Evolutionary conservation across 768 basidiomycete genomes (phyloP), one percentile per base, ranked within the genome.

Genomic region (Trametes cingulata): DNA sequence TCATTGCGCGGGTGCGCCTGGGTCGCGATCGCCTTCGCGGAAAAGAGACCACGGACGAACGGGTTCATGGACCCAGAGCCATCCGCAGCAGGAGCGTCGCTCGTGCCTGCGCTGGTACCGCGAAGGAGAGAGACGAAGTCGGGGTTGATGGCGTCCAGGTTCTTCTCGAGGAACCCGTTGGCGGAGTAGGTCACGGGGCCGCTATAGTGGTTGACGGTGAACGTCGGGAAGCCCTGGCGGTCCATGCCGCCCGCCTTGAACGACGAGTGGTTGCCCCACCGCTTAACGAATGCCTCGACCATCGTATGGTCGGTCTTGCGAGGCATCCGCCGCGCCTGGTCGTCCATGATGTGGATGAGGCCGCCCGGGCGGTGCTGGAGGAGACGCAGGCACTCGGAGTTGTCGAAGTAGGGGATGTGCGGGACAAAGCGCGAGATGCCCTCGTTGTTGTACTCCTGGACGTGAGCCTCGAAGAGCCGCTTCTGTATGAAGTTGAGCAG

Each of bases 311-410:
- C 93, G 2, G 88, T 95, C 84, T 95, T 95, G 76, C 94, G 95
- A 60, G 85, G 88, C 57, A 84, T 82, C 39, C 91, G 81, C 13
- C 90, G 82, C 1, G 95, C 91, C 73, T 97, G 95, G 70, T 98
- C 96, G 69, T 98, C 95, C 90, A 98, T 93, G 73, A 98, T 98
- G 68, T 96, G 93, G 53, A 98, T 86, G 33, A 99, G 78, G 1
- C 97, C 97, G 10, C 95, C 95, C 1, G 92, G 94, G 55, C 79
- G 79, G 69, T 93, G 88, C 69, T 94, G 89, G 41, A 98, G 76
- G 29, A 99, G 78, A 8, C 93, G 85, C 29, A 98, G 74, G 65
- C 92, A 94, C 70, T 98, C 95, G 10, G 88, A 72, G 72, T 98
- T 98, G 75, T 96, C 93, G 71, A 93, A 93, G 77, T 90, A 95